Evolutionary conservation across 352 stramenopile genomes (phyloP), one percentile per base, ranked within the genome.

Genomic region (Globisporangium nunn): DNA sequence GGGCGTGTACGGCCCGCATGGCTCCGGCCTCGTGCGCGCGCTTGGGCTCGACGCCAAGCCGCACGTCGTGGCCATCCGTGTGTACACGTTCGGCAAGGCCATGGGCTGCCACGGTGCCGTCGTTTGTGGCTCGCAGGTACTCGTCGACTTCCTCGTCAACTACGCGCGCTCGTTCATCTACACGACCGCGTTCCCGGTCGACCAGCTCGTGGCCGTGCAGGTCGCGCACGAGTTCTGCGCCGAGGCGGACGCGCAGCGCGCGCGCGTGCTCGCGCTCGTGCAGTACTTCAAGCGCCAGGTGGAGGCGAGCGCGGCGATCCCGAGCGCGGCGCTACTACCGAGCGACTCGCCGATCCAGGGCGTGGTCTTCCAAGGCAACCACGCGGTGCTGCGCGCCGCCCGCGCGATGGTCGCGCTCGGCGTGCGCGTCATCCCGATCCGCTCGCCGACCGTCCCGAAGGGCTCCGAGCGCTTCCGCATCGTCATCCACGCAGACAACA

Each of bases 151-250:
- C 70, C 70, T 98, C 23, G 77, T 97, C 54, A 99, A 99, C 77
- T 99, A 98, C 73, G 95, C 90, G 46, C 78, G 95, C 47, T 96
- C 96, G 31, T 97, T 99, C 70, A 94, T 99, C 60, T 99, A 99
- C 79, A 98, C 93, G 28, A 99, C 96, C 15, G 85, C 95, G 33
- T 80, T 98, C 17, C 89, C 95, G 5, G 78, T 93, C 23, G 85
- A 98, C 68, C 90, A 96, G 59, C 78, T 98, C 51, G 75, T 95
- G 28, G 79, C 78, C 2, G 96, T 98, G 48, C 70, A 85, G 54
- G 86, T 87, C 57, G 82, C 85, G 4, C 96, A 98, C 62, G 77
- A 96, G 52, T 88, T 87, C 48, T 92, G 97, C 64, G 78, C 74
- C 15, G 65, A 59, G 17, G 28, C 61, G 0, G 66, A 78, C 35